Evolutionary conservation across 345 rosid species (phyloP), one percentile per base, ranked within the genome.

Genomic region (Eucalyptus dawsonii): DNA sequence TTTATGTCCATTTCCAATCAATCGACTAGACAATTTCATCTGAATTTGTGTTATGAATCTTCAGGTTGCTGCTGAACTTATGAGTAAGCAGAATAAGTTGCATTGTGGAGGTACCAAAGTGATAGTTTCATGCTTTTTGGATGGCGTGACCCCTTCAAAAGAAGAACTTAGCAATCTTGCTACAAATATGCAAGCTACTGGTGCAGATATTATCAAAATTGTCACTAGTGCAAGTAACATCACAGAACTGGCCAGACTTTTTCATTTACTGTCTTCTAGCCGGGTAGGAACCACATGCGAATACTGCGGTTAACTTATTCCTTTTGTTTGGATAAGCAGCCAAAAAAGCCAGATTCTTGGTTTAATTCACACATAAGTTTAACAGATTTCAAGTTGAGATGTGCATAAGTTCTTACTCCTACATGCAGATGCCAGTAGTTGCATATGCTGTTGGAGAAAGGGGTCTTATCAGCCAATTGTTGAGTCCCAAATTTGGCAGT

Each of bases 361-460:
- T 76, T 90, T 86, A 54, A 40, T 67, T 69, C 53, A 86, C 62
- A 19, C 45, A 21, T 22, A 86, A 51, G 34, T 86, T 15, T n/a
- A n/a, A 3, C 24, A 50, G 44, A 25, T 86, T 50, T 47, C 83
- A 40, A 40, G 44, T 86, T 6, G 37, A 49, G 54, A 50, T 14
- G 14, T 86, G 62, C 15, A n/a, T 17, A 5, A 86, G 60, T 31
- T n/a, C 60, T 86, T 76, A 42, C 29, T 87, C 47, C 49, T 16
- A 27, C 22, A 25, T 87, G 91, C 80, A 89, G 96, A 90, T 92
- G 85, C 97, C 96, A 49, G 72, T 89, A 31, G 89, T 94, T 88
- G 95, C 95, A 50, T 93, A 92, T 86, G 91, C 94, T 24, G 89
- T 83, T n/a, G 95, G 95, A 49, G 97, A 94, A 90, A 93, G 95